These are phyloP conservation scores for Ganoderma boninense DNA, from an alignment of 1,284 basidiomycete genomes.

Conservation along the genomic window DNA sequence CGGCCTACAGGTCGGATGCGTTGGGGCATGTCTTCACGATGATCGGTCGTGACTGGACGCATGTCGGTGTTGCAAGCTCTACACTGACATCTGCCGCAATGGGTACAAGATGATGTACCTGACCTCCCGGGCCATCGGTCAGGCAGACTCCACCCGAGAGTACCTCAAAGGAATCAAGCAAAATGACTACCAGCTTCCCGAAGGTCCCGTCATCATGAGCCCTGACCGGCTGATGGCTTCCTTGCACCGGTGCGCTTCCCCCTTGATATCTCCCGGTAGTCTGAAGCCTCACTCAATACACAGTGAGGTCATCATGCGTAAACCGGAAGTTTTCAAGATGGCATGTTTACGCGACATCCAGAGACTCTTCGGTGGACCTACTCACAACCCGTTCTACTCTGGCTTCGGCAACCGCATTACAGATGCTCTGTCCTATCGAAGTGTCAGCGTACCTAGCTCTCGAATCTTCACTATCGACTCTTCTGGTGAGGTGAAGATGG, in stretches of 20 bases:
- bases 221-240: slow-evolving; percentile 96
- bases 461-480: slow-evolving; percentile 99
- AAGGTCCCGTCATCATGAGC: slow-evolving; percentile 99
- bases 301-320: slow-evolving; percentile 97
- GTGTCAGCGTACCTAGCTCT: slow-evolving; percentile 93
- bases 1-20: slow-evolving; percentile 83
- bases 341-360: slow-evolving; percentile 97
- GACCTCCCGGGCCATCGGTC: slow-evolving; percentile 97
- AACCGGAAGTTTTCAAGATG: slow-evolving; percentile 99
- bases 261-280: background rate
- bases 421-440: slow-evolving; percentile 96
- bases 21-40: slow-evolving; percentile 98
- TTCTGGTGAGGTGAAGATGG: slow-evolving; percentile 96
- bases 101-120: slow-evolving; percentile 99
- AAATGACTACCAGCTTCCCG: slow-evolving; percentile 94
- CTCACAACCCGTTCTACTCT: slow-evolving; percentile 90
- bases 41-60: slow-evolving; percentile 99
- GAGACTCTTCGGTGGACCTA: slow-evolving; percentile 83
- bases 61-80: slow-evolving; percentile 96
- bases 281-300: background rate
- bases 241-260: slow-evolving; percentile 79
- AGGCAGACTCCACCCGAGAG: slow-evolving; percentile 96
- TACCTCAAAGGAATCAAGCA: slow-evolving; percentile 97
- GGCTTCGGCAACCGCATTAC: slow-evolving; percentile 99
- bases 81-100: slow-evolving; percentile 95